Percentiles rank a stretch among this genome's conserved stretches.
Evolutionary conservation across 495 filamentous ascomycete genomes (phyloP).

Genomic region (Aspergillus cristatus): DNA sequence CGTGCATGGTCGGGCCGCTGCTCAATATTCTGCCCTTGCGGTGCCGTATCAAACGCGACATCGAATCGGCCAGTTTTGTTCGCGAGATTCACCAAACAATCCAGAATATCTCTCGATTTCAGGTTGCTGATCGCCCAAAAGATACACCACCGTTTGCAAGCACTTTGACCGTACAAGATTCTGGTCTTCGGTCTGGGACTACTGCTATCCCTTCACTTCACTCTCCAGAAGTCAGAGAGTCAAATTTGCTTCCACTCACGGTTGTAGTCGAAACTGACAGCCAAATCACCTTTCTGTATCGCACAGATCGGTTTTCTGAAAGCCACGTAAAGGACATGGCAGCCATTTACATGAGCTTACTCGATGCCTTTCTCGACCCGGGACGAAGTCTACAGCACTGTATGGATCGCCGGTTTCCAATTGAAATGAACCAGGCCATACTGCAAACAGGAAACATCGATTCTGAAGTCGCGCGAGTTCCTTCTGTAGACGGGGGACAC

Average conservation of each 20-base stretch:
- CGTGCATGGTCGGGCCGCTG: slow-evolving; percentile 19
- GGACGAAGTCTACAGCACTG: slow-evolving; percentile 1
- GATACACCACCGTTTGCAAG: neutral
- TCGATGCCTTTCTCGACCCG: neutral
- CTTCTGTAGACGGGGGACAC: too few species aligned
- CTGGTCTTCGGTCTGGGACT: neutral
- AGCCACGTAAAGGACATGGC: slow-evolving; percentile 1
- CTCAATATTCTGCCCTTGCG: slow-evolving; percentile 16
- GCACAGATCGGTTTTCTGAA: neutral
- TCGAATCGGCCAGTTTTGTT: neutral
- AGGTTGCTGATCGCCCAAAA: slow-evolving; percentile 2
- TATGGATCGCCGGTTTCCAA: slow-evolving; percentile 5
- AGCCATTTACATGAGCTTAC: slow-evolving; percentile 1
- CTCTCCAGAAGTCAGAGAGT: neutral
- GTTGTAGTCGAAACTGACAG: neutral
- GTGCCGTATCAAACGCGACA: slow-evolving; percentile 1
- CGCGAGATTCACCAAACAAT: slow-evolving; percentile 3
- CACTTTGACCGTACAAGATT: slow-evolving; percentile 1
- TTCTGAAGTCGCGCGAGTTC: too few species aligned
- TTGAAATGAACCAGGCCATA: neutral
- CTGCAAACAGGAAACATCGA: neutral
- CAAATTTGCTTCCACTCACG: neutral
- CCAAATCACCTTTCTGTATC: neutral
- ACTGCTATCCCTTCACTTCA: neutral
- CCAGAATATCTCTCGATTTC: slow-evolving; percentile 1